These are phyloP conservation scores for Pilobolus umbonatus DNA, from an alignment of 192 early-diverging fungal species.

Conservation along the genomic window DNA sequence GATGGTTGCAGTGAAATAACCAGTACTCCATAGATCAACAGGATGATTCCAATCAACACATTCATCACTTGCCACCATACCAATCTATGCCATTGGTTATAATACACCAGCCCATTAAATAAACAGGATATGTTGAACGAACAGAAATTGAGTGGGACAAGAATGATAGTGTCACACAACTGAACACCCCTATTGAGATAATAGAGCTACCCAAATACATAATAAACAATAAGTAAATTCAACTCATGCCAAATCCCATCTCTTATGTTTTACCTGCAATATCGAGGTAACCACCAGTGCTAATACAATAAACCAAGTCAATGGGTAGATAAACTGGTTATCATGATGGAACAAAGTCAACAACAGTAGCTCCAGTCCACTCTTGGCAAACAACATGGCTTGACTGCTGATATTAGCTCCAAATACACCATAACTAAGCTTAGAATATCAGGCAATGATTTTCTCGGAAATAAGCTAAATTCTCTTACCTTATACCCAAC, in stretches of 20 bases:
- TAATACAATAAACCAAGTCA: constrained; percentile 65
- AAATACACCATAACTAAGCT: constrained; percentile 54
- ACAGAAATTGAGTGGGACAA: constrained; percentile 73
- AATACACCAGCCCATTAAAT: constrained; percentile 75
- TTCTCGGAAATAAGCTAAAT: not conserved
- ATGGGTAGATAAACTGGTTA: constrained; percentile 69
- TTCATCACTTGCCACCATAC: constrained; percentile 57
- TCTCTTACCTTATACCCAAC: constrained; percentile 27
- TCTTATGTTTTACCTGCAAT: constrained; percentile 45
- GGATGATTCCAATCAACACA: constrained; percentile 63
- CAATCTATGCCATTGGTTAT: constrained; percentile 65
- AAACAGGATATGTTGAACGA: constrained; percentile 70
- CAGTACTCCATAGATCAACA: constrained; percentile 61
- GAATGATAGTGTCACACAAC: constrained; percentile 73
- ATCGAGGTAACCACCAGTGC: constrained; percentile 54
- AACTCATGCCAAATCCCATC: not conserved
- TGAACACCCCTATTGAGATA: constrained; percentile 72
- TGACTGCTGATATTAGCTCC: constrained; percentile 73
- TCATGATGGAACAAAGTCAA: constrained; percentile 51
- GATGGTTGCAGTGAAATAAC: constrained; percentile 52
- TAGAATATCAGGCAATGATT: not conserved
- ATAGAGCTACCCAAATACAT: constrained; percentile 48
- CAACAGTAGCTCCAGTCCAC: constrained; percentile 66
- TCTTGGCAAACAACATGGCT: constrained; percentile 73
- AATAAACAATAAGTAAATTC: not conserved